phyloP scores from a whole-genome alignment of 306 rosid genomes.

The Malus orientalis region DNA sequence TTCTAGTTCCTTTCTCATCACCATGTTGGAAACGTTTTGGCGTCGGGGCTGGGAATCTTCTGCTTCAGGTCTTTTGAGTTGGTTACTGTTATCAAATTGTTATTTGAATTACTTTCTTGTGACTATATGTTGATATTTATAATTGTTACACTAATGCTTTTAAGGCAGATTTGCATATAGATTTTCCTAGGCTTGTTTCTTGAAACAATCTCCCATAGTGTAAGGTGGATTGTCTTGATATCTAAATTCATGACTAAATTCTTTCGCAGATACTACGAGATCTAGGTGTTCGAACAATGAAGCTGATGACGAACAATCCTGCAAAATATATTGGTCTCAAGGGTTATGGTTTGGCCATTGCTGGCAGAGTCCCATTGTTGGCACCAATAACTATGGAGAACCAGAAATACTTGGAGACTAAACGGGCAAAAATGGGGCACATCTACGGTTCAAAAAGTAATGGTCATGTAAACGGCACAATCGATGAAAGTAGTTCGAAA shows the following conservation, averaged over 20 bases:
- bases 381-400: slow-evolving; percentile 20
- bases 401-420: slow-evolving; percentile 20
- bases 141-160: not conserved
- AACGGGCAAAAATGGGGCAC: slow-evolving; percentile 18
- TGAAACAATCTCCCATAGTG: not conserved
- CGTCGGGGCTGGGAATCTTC: not conserved
- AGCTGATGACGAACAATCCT: slow-evolving; percentile 39
- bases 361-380: slow-evolving; percentile 31
- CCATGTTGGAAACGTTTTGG: not conserved
- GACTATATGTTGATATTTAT: too few relatives aligned
- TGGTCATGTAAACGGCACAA: slow-evolving; percentile 2
- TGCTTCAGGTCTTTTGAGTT: not conserved
- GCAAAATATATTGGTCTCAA: slow-evolving; percentile 28
- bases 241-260: not conserved
- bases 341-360: slow-evolving; percentile 37
- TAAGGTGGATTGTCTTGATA: not conserved
- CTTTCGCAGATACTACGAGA: slow-evolving; percentile 37
- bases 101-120: not conserved
- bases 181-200: not conserved
- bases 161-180: not conserved
- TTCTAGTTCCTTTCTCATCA: not conserved
- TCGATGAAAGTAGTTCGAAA: slow-evolving; percentile 2
- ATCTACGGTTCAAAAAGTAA: slow-evolving; percentile 7
- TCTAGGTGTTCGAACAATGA: slow-evolving; percentile 39
- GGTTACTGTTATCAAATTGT: not conserved